Percentiles rank a stretch among this genome's conserved stretches.
Conservation (phyloP, 163 green algal species). For the Trebouxia gelatinosa region DNA sequence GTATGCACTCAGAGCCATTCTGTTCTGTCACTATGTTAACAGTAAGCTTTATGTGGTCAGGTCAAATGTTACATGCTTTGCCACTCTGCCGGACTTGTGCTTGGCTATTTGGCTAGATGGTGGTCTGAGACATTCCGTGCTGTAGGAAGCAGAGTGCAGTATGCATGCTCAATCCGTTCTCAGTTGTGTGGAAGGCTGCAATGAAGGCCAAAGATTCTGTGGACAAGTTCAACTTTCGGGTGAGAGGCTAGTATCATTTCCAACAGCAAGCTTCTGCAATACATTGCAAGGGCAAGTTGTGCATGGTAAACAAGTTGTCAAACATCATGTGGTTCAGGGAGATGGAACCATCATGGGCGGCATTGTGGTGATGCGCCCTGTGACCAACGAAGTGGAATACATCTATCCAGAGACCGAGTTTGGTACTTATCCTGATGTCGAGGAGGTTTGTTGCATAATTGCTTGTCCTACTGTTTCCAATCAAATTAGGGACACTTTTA, state of each 20-base stretch:
- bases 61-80: too few species aligned
- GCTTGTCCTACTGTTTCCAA: too few species aligned
- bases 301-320: too few species aligned
- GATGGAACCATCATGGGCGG: slow-evolving; percentile 6
- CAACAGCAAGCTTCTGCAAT: too few species aligned
- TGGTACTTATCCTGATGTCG: neutral
- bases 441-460: slow-evolving; percentile 11
- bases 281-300: too few species aligned
- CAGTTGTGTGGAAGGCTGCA: slow-evolving; percentile 7
- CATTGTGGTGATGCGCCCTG: slow-evolving; percentile 7
- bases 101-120: too few species aligned
- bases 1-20: too few species aligned
- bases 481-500: neutral
- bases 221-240: slow-evolving; percentile 28
- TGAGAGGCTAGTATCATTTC: too few species aligned
- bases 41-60: too few species aligned
- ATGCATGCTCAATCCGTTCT: slow-evolving; percentile 15
- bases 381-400: neutral
- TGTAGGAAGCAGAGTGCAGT: neutral
- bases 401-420: slow-evolving; percentile 19
- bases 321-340: neutral
- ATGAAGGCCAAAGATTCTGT: slow-evolving; percentile 1
- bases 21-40: too few species aligned
- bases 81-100: too few species aligned
- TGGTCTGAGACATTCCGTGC: too few species aligned